Conservation (phyloP, 352 stramenopile species). For the Phytophthora pinifolia region DNA sequence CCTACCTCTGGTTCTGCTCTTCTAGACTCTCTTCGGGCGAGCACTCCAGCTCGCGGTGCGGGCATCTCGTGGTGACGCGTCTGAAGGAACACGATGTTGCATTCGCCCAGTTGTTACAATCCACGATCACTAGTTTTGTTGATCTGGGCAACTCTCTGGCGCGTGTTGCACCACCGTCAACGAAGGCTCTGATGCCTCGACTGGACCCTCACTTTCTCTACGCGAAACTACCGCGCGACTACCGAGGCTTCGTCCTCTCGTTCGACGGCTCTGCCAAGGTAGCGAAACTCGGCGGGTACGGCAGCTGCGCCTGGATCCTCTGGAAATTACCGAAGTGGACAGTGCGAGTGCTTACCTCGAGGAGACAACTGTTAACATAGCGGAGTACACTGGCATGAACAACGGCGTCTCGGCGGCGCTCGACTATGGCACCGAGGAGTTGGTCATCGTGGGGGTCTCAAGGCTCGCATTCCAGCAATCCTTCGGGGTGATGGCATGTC, state of each 20-base stretch:
- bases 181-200: neutral
- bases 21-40: conserved; percentile 12
- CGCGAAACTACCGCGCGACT: neutral
- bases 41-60: conserved; percentile 1
- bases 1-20: neutral
- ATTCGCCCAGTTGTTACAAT: conserved; percentile 1
- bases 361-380: neutral
- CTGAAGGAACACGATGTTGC: conserved; percentile 4
- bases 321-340: conserved; percentile 3
- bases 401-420: neutral
- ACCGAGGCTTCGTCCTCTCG: conserved; percentile 8
- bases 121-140: neutral
- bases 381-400: neutral
- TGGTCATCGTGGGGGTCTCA: conserved; percentile 6
- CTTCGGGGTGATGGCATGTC: conserved; percentile 10
- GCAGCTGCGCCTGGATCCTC: conserved; percentile 8
- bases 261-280: conserved; percentile 26
- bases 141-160: neutral
- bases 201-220: conserved; percentile 1
- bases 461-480: conserved; percentile 13
- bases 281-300: neutral
- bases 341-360: neutral
- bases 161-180: neutral
- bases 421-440: neutral
- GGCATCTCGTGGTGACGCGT: conserved; percentile 1